These are phyloP conservation scores for Gaeumannomyces sp. DNA, from an alignment of 2,329 filamentous ascomycete genomes.

Conservation along the genomic window DNA sequence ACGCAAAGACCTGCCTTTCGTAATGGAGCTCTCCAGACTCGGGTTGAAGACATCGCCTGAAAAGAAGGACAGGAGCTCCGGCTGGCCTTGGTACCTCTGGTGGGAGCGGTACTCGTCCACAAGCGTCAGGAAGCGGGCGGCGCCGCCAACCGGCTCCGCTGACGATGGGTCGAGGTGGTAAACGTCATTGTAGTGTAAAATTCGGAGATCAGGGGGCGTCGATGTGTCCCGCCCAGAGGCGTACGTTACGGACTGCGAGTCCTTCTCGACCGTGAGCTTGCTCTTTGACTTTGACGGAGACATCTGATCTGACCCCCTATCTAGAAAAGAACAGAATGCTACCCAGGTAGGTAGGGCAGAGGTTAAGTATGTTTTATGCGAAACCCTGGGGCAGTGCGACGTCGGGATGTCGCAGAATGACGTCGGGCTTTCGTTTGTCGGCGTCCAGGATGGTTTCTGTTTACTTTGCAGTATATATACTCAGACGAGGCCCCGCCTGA, in stretches of 20 bases:
- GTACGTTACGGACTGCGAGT: slow-evolving; percentile 22
- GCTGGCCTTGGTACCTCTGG: slow-evolving; percentile 53
- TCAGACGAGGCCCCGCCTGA: background rate
- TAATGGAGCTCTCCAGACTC: slow-evolving; percentile 80
- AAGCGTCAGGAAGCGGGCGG: slow-evolving; percentile 73
- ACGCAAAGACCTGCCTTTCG: slow-evolving; percentile 56
- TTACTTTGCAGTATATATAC: background rate
- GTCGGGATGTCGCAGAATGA: background rate
- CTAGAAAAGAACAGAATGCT: too few relatives aligned
- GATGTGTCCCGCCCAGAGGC: slow-evolving; percentile 21
- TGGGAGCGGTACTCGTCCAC: slow-evolving; percentile 67
- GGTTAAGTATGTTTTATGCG: too few relatives aligned
- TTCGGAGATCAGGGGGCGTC: slow-evolving; percentile 60
- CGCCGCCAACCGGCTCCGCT: slow-evolving; percentile 76
- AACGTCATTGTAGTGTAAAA: slow-evolving; percentile 90
- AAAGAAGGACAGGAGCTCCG: slow-evolving; percentile 70
- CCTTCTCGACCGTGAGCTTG: slow-evolving; percentile 9
- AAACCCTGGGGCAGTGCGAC: too few relatives aligned
- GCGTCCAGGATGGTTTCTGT: background rate
- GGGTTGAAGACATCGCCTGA: slow-evolving; percentile 93
- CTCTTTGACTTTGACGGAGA: slow-evolving; percentile 4
- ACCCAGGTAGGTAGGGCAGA: background rate
- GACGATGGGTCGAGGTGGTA: slow-evolving; percentile 77
- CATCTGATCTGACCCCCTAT: background rate
- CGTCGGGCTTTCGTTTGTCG: background rate